A percentile compares a stretch with the other conserved stretches of the same genome.
These are phyloP conservation scores for Chaetomium globosum DNA, from an alignment of 2,329 filamentous ascomycete species.

Conservation along the genomic window DNA sequence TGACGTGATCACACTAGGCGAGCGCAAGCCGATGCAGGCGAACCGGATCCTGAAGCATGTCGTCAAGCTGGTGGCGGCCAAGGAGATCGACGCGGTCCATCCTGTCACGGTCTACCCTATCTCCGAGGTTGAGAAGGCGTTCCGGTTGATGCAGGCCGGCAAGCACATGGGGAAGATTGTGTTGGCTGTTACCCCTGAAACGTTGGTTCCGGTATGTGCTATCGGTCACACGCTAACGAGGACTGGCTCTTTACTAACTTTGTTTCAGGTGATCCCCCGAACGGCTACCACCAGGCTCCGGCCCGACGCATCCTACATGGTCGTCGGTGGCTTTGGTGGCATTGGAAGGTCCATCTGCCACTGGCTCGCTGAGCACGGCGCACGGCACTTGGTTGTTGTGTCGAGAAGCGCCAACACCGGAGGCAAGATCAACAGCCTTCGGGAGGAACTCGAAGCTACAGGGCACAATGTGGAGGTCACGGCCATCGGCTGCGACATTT, in stretches of 20 bases:
- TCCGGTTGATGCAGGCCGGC: conserved; percentile 49
- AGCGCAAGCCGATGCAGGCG: conserved; percentile 29
- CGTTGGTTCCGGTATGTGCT: conserved; percentile 34
- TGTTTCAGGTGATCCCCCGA: conserved; percentile 20
- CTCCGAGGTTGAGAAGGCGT: conserved; percentile 44
- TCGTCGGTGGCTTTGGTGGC: conserved; percentile 44
- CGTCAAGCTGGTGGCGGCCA: conserved; percentile 36
- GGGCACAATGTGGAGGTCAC: conserved; percentile 35
- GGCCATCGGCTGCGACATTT: conserved; percentile 39
- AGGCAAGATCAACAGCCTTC: conserved; percentile 30
- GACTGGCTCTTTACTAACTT: neutral
- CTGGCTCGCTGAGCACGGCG: conserved; percentile 41
- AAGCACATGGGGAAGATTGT: conserved; percentile 52
- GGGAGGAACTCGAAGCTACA: conserved; percentile 34
- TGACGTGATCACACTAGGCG: conserved; percentile 39
- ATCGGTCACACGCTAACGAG: neutral
- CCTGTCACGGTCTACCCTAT: conserved; percentile 39
- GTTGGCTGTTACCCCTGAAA: conserved; percentile 35
- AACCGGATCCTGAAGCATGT: conserved; percentile 33
- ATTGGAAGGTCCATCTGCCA: conserved; percentile 40
- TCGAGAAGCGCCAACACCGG: conserved; percentile 37
- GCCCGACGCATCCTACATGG: conserved; percentile 39
- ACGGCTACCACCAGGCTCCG: conserved; percentile 21
- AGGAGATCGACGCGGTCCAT: conserved; percentile 37
- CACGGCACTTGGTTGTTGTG: conserved; percentile 39